phyloP scores from a whole-genome alignment of 2,329 filamentous ascomycete genomes.

The Penicillium decumbens region DNA sequence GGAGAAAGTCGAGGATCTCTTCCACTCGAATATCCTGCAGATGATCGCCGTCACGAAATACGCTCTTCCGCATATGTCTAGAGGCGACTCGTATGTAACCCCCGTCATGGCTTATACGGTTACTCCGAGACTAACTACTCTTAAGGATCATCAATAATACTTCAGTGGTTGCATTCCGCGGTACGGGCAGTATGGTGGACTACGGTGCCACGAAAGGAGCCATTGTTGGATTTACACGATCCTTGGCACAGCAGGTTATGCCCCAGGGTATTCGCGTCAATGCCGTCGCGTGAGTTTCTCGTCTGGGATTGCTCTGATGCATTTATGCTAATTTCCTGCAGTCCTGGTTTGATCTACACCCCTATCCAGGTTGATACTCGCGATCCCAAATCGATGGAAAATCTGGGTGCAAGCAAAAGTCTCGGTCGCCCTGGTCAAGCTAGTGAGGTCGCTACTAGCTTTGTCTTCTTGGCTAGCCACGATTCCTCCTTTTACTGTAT shows the following conservation, averaged over 20 bases:
- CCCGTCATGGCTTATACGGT: not conserved
- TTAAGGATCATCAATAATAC: slow-evolving; percentile 54
- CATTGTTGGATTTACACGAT: slow-evolving; percentile 54
- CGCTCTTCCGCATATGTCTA: slow-evolving; percentile 52
- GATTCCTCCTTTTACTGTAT: slow-evolving; percentile 37
- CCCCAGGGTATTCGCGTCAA: slow-evolving; percentile 56
- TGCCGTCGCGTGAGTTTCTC: slow-evolving; percentile 36
- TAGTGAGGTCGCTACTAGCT: slow-evolving; percentile 39
- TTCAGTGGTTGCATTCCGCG: slow-evolving; percentile 52
- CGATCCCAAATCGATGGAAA: slow-evolving; percentile 33
- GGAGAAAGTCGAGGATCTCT: slow-evolving; percentile 52
- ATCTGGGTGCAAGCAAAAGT: slow-evolving; percentile 26
- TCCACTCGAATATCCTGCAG: slow-evolving; percentile 54
- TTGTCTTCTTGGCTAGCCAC: slow-evolving; percentile 37
- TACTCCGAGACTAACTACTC: not conserved
- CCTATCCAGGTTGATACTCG: slow-evolving; percentile 36
- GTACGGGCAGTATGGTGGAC: slow-evolving; percentile 50
- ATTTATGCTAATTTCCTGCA: slow-evolving; percentile 6
- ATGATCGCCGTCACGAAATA: slow-evolving; percentile 59
- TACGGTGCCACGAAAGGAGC: slow-evolving; percentile 57
- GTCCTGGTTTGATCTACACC: slow-evolving; percentile 34
- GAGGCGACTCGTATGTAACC: slow-evolving; percentile 43
- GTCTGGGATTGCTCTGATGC: not conserved
- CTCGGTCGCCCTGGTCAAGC: slow-evolving; percentile 38
- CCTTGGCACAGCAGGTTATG: slow-evolving; percentile 51